These are phyloP conservation scores for Aspergillus sparsus DNA, from an alignment of 495 filamentous ascomycete species.

Conservation along the genomic window DNA sequence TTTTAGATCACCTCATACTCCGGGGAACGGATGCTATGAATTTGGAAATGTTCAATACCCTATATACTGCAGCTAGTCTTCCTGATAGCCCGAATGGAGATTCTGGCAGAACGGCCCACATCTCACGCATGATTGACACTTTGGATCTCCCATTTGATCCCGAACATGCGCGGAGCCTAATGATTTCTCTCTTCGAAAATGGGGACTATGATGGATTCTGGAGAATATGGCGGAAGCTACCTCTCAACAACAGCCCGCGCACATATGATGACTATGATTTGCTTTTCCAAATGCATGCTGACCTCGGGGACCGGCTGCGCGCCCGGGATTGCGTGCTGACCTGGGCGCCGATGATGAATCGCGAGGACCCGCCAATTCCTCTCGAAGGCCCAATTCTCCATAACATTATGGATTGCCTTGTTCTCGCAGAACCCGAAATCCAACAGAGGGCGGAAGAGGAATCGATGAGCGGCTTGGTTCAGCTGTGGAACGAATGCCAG, in stretches of 20 bases:
- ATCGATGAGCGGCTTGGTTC: constrained; percentile 25
- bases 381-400: constrained; percentile 42
- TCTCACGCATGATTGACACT: constrained; percentile 35
- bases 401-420: constrained; percentile 52
- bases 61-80: constrained; percentile 37
- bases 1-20: constrained; percentile 48
- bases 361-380: constrained; percentile 56
- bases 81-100: constrained; percentile 13
- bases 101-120: constrained; percentile 14
- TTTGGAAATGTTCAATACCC: constrained; percentile 44
- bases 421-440: constrained; percentile 52
- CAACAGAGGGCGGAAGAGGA: constrained; percentile 27
- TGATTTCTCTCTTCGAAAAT: constrained; percentile 43
- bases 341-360: constrained; percentile 57
- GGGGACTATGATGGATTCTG: constrained; percentile 59
- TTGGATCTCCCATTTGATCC: constrained; percentile 49
- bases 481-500: constrained; percentile 38
- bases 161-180: constrained; percentile 46
- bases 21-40: constrained; percentile 46
- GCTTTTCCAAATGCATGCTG: constrained; percentile 54
- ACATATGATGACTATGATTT: constrained; percentile 57
- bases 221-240: constrained; percentile 59
- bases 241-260: constrained; percentile 50
- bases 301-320: constrained; percentile 44
- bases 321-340: constrained; percentile 52